Percentiles rank a stretch among this genome's conserved stretches.
Evolutionary conservation across 306 rosid genomes (phyloP).

Genomic region (Vigna trinervia): DNA sequence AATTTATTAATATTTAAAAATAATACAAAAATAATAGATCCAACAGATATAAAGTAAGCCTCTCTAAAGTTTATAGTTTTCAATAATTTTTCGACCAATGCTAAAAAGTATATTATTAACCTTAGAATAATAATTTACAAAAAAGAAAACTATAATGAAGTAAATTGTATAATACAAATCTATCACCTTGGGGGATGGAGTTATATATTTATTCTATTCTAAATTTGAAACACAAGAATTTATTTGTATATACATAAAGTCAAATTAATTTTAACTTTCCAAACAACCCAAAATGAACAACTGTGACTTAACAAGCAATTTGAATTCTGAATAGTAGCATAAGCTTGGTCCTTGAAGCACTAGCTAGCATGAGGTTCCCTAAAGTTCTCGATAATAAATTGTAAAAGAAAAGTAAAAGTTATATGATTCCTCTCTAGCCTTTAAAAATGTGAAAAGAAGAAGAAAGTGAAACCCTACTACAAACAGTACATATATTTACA

Average conservation of each 20-base stretch:
- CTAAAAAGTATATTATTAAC: no score
- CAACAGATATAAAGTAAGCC: no score
- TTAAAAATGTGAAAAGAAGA: slow-evolving; percentile 35
- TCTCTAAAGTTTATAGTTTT: no score
- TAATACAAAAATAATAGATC: no score
- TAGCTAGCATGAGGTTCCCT: slow-evolving; percentile 31
- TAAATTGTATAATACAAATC: neutral
- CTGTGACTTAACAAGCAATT: neutral
- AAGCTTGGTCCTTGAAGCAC: slow-evolving; percentile 14
- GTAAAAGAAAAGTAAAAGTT: slow-evolving; percentile 49
- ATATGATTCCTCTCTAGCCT: slow-evolving; percentile 37
- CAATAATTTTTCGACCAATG: no score
- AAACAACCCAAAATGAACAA: neutral
- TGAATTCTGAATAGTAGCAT: neutral
- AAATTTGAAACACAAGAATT: neutral
- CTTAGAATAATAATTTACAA: no score
- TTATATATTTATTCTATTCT: neutral
- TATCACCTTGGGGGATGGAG: neutral
- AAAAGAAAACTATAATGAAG: neutral
- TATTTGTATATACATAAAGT: neutral
- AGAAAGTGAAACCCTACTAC: slow-evolving; percentile 38
- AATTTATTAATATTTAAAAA: no score
- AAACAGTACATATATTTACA: slow-evolving; percentile 8
- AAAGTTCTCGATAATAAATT: slow-evolving; percentile 35
- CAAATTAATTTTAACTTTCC: neutral